Percentiles rank a stretch among this genome's conserved stretches.
Evolutionary conservation across 371 early-diverging fungal species (phyloP).

Genomic region (Lichtheimia hyalospora): DNA sequence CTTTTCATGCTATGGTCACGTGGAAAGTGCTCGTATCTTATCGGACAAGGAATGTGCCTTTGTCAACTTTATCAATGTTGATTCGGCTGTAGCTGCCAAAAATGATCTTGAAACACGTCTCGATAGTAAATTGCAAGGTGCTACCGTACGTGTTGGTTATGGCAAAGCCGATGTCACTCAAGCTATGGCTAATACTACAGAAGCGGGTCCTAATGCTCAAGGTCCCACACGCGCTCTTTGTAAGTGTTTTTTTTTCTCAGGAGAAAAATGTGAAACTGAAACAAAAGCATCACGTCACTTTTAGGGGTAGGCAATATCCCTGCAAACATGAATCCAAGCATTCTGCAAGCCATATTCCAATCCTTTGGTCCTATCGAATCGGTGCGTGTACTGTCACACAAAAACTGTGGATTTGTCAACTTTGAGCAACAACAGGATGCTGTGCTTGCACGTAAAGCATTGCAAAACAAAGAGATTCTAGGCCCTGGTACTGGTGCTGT

Average conservation of each 20-base stretch:
- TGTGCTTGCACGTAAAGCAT: conserved; percentile 78
- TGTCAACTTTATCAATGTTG: conserved; percentile 38
- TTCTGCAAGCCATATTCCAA: conserved; percentile 75
- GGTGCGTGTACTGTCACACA: conserved; percentile 91
- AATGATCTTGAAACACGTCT: conserved; percentile 29
- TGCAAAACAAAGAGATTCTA: conserved; percentile 88
- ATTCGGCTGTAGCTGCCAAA: conserved; percentile 38
- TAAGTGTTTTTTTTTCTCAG: conserved; percentile 21
- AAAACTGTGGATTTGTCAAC: conserved; percentile 97
- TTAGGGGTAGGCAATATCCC: conserved; percentile 95
- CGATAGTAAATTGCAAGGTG: conserved; percentile 21
- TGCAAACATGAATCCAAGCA: conserved; percentile 74
- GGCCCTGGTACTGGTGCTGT: conserved; percentile 81
- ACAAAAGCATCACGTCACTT: no score
- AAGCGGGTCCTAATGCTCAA: conserved; percentile 48
- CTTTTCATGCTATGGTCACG: conserved; percentile 86
- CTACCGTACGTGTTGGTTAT: conserved; percentile 34
- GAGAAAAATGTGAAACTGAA: no score
- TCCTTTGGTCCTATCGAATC: conserved; percentile 92
- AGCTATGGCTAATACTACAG: conserved; percentile 45
- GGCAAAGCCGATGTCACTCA: conserved; percentile 40
- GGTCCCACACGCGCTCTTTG: conserved; percentile 47
- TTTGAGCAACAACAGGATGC: conserved; percentile 90
- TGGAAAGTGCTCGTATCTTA: conserved; percentile 87
- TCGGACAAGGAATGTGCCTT: conserved; percentile 65